Evolutionary conservation across 1,139 yeast species (phyloP).

Genomic region (Geotrichum fermentans): DNA sequence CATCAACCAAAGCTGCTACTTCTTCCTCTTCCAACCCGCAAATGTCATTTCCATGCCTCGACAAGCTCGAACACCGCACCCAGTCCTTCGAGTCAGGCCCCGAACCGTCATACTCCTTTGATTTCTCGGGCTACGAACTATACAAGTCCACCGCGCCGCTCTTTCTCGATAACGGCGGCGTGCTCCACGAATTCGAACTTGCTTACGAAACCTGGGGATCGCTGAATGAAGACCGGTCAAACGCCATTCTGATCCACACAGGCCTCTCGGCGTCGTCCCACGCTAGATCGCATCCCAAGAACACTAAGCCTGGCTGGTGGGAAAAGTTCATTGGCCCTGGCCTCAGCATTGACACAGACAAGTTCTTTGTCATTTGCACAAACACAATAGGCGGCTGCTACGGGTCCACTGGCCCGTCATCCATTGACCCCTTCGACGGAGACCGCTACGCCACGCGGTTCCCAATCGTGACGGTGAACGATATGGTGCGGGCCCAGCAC

Average conservation of each 20-base stretch:
- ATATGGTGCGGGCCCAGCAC: slow-evolving; percentile 87
- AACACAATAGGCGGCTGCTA: slow-evolving; percentile 92
- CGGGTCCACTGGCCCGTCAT: slow-evolving; percentile 92
- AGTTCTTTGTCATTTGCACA: slow-evolving; percentile 78
- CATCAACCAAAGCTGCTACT: no score
- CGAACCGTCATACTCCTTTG: slow-evolving; percentile 76
- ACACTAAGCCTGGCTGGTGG: slow-evolving; percentile 90
- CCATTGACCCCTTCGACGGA: slow-evolving; percentile 67
- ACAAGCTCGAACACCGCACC: slow-evolving; percentile 57
- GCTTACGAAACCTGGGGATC: slow-evolving; percentile 93
- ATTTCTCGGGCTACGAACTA: slow-evolving; percentile 61
- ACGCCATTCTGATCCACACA: slow-evolving; percentile 77
- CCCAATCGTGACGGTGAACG: slow-evolving; percentile 80
- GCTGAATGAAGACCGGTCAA: slow-evolving; percentile 56
- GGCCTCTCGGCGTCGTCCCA: slow-evolving; percentile 93
- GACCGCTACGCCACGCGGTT: slow-evolving; percentile 77
- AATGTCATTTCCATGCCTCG: slow-evolving; percentile 81
- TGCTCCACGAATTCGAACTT: slow-evolving; percentile 63
- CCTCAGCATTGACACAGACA: slow-evolving; percentile 69
- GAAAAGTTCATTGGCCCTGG: slow-evolving; percentile 88
- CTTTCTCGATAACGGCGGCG: slow-evolving; percentile 77
- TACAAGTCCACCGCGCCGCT: slow-evolving; percentile 53
- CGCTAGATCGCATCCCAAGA: slow-evolving; percentile 76
- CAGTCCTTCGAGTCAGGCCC: slow-evolving; percentile 65
- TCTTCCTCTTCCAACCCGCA: slow-evolving; percentile 49